Conservation (phyloP, 164 flowering plant species). For the Echeveria elegans region DNA sequence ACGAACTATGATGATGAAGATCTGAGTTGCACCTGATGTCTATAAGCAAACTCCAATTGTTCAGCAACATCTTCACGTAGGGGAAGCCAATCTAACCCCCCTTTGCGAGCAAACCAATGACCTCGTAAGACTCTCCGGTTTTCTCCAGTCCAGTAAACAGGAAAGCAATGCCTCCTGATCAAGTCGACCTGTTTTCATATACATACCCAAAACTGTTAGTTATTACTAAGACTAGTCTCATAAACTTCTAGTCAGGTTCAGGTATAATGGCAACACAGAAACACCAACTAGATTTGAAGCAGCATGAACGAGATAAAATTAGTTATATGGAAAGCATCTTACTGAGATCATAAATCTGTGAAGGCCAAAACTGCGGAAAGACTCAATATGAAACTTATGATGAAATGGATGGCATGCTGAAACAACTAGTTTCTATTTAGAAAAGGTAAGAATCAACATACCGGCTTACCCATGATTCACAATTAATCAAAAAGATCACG, state of each 20-base stretch:
- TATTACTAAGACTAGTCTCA: too few species aligned
- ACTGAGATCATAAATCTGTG: too few species aligned
- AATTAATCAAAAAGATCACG: too few species aligned
- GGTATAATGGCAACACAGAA: not conserved
- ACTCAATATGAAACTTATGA: too few species aligned
- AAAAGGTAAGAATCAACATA: not conserved
- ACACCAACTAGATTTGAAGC: not conserved
- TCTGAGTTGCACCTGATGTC: constrained; percentile 44
- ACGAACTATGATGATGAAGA: not conserved
- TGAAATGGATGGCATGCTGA: not conserved
- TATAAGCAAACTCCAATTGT: constrained; percentile 85
- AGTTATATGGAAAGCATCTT: not conserved
- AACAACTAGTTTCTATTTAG: not conserved
- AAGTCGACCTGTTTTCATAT: constrained; percentile 69
- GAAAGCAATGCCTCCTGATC: constrained; percentile 73
- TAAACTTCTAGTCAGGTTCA: not conserved
- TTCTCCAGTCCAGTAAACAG: constrained; percentile 96
- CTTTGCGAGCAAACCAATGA: constrained; percentile 96
- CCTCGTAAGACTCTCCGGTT: constrained; percentile 92
- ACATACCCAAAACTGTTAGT: not conserved
- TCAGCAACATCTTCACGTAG: constrained; percentile 91
- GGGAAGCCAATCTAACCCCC: constrained; percentile 92
- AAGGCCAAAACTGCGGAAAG: too few species aligned
- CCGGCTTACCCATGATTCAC: not conserved
- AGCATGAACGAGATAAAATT: not conserved